Evolutionary conservation across 176 grass and related monocot species (phyloP), one percentile per base, ranked within the genome.

Genomic region (Calamus simplicifolius): DNA sequence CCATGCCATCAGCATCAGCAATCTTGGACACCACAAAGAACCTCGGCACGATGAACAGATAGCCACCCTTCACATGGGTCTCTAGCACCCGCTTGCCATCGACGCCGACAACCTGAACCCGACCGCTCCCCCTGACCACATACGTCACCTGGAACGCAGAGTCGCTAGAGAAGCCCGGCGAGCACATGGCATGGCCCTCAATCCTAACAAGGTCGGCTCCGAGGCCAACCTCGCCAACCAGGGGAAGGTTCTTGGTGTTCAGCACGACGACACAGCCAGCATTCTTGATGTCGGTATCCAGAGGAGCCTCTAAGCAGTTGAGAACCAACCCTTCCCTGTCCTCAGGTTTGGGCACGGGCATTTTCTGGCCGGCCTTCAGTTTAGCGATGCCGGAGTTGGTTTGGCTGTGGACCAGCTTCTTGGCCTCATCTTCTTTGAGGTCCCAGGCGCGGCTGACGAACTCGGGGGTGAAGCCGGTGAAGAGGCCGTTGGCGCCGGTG

Each of bases 21-120:
- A 95, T 95, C 81, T 95, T 90, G 14, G 91, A 95, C 7, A 95
- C 91, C 1, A 90, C 91, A 3, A 79, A 81, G 77, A 90, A 95
- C 49, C 86, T 74, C 0, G 91, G 91, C 19, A 95, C 91, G 18
- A 95, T 90, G 61, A 95, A 95, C 15, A 95, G 71, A 51, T 8
- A 53, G 4, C 91, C 91, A 4, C 64, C 86, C 65, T 75, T 66
- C 0, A 87, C 64, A 3, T 14, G 52, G 17, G 83, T 84, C 55
- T 95, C 82, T 0, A 95, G 71, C 1, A 90, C 80, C 4, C 86
- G 80, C 67, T 80, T 90, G 7, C 91, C 86, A 2, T 90, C 91
- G 0, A 85, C 28, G 4, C 91, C 86, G 0, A 96, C 83, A 0
- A 96, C 86, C 75, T 96, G 91, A 0, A 90, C 91, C 0, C 86